phyloP scores from a whole-genome alignment of 148 eudicot species.

The Heliosperma pusillum region DNA sequence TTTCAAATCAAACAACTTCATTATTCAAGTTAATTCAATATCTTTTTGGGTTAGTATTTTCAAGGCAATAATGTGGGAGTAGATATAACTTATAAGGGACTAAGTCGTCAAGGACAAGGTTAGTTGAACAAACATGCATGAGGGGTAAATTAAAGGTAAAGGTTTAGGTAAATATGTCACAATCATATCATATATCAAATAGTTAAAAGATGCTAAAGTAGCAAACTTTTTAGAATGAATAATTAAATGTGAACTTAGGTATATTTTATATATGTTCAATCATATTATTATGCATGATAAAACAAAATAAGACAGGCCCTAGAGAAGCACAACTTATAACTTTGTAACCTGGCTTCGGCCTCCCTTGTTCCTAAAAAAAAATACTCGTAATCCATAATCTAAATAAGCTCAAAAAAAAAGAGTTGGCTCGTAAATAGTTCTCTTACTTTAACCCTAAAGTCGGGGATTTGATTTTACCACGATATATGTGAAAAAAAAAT shows the following conservation, averaged over 20 bases:
- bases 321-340: background rate
- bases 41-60: background rate
- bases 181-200: background rate
- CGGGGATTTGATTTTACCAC: no score
- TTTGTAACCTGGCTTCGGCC: background rate
- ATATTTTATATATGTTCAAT: no score
- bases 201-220: background rate
- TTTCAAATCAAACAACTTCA: no score
- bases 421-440: no score
- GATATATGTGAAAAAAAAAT: no score
- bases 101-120: background rate
- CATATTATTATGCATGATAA: no score
- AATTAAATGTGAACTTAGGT: background rate
- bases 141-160: background rate
- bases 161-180: slow-evolving; percentile 16
- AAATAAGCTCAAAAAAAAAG: no score
- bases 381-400: background rate
- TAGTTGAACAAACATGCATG: slow-evolving; percentile 20
- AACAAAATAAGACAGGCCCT: background rate
- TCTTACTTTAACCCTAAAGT: no score
- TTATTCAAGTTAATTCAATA: background rate
- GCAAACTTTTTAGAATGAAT: background rate
- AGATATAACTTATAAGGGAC: slow-evolving; percentile 4
- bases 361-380: background rate
- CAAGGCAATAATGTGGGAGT: slow-evolving; percentile 1